A percentile compares a stretch with the other conserved stretches of the same genome.
Conservation (phyloP, 345 rosid genomes). For the Salix purpurea region DNA sequence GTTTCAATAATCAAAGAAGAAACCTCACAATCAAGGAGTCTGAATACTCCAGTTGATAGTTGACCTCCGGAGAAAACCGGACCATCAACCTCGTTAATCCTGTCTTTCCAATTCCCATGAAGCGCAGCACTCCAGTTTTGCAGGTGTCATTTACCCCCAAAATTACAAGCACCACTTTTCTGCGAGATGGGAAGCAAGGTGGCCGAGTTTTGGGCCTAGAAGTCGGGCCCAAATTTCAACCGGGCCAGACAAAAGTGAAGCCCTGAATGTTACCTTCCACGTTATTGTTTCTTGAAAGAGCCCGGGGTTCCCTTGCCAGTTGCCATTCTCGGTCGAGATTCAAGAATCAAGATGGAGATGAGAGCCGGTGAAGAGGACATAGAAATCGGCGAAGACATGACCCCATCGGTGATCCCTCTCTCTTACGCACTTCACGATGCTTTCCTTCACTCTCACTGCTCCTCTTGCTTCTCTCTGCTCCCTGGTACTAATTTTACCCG, state of each 20-base stretch:
- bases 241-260: neutral
- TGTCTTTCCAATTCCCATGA: too few relatives aligned
- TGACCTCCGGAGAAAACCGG: too few relatives aligned
- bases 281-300: too few relatives aligned
- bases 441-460: slow-evolving; percentile 55
- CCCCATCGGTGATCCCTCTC: slow-evolving; percentile 50
- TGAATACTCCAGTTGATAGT: too few relatives aligned
- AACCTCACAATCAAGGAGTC: too few relatives aligned
- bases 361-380: slow-evolving; percentile 37
- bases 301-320: too few relatives aligned
- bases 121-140: too few relatives aligned
- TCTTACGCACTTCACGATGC: slow-evolving; percentile 48
- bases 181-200: neutral
- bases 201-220: neutral
- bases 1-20: too few relatives aligned
- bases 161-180: too few relatives aligned
- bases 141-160: too few relatives aligned
- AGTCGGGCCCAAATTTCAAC: neutral
- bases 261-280: neutral
- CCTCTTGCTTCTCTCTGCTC: slow-evolving; percentile 41
- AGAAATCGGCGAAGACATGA: slow-evolving; percentile 42
- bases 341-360: slow-evolving; percentile 40
- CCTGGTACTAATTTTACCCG: neutral
- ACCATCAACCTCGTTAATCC: too few relatives aligned
- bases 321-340: too few relatives aligned